phyloP scores from a whole-genome alignment of 495 filamentous ascomycete genomes.

The Talaromyces wortmannii region DNA sequence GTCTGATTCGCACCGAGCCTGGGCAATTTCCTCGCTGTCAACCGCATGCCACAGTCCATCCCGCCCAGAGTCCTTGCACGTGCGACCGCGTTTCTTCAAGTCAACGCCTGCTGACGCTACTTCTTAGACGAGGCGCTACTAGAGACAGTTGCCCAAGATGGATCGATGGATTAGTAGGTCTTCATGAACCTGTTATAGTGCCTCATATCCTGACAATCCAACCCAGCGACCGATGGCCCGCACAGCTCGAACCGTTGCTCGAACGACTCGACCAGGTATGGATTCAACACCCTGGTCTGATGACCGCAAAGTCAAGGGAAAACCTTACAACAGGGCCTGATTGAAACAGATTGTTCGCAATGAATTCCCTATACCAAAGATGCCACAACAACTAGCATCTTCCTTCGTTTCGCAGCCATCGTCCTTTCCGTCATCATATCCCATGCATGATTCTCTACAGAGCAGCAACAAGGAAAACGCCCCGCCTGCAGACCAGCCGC shows the following conservation, averaged over 20 bases:
- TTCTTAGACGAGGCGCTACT: slow-evolving; percentile 55
- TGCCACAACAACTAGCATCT: slow-evolving; percentile 21
- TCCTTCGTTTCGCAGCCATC: slow-evolving; percentile 14
- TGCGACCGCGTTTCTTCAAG: neutral
- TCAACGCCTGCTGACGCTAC: neutral
- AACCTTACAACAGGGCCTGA: neutral
- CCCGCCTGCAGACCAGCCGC: slow-evolving; percentile 16
- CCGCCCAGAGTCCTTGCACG: slow-evolving; percentile 15
- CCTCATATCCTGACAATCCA: slow-evolving; percentile 17
- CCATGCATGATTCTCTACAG: slow-evolving; percentile 20
- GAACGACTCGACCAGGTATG: slow-evolving; percentile 46
- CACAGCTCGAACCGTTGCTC: slow-evolving; percentile 41
- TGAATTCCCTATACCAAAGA: slow-evolving; percentile 41
- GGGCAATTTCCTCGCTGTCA: too few relatives aligned
- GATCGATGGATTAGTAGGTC: slow-evolving; percentile 62
- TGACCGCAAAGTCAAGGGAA: neutral
- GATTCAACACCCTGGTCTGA: neutral
- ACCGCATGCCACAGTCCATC: too few relatives aligned
- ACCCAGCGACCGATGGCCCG: slow-evolving; percentile 47
- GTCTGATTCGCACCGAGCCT: too few relatives aligned
- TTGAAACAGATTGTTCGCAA: slow-evolving; percentile 43
- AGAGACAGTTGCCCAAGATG: slow-evolving; percentile 54
- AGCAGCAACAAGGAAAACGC: slow-evolving; percentile 50
- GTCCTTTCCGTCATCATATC: slow-evolving; percentile 23
- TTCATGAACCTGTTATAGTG: slow-evolving; percentile 2